Evolutionary conservation across 108 stramenopile genomes (phyloP).

Genomic region (Conticribra guillardii): DNA sequence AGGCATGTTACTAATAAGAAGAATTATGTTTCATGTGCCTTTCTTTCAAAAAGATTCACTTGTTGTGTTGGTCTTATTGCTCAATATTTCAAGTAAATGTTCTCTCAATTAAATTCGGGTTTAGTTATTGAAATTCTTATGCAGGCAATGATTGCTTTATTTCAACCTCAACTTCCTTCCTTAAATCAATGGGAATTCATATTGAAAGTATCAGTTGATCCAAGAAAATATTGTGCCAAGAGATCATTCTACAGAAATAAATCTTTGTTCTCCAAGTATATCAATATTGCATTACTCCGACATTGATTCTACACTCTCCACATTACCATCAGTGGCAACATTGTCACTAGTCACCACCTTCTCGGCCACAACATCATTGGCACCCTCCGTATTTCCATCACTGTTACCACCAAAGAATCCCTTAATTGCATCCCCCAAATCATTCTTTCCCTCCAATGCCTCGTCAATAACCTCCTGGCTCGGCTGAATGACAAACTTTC

Average conservation of each 20-base stretch:
- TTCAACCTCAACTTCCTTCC: no score
- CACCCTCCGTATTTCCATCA: conserved; percentile 8
- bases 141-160: no score
- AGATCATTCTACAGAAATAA: not conserved
- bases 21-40: no score
- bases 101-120: no score
- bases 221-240: not conserved
- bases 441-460: conserved; percentile 55
- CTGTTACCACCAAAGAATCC: conserved; percentile 60
- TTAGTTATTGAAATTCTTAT: no score
- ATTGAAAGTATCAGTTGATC: no score
- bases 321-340: not conserved
- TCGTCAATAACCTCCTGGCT: conserved; percentile 72
- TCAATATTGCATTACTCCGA: not conserved
- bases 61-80: no score
- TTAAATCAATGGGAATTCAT: no score
- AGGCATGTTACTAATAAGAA: no score
- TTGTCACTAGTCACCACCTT: not conserved
- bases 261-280: not conserved
- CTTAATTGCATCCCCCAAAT: conserved; percentile 45
- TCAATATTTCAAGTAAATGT: no score
- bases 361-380: not conserved
- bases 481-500: conserved; percentile 78
- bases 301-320: not conserved
- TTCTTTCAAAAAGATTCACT: no score